Evolutionary conservation across 2,329 filamentous ascomycete genomes (phyloP).

Genomic region (Aspergillus floridensis): DNA sequence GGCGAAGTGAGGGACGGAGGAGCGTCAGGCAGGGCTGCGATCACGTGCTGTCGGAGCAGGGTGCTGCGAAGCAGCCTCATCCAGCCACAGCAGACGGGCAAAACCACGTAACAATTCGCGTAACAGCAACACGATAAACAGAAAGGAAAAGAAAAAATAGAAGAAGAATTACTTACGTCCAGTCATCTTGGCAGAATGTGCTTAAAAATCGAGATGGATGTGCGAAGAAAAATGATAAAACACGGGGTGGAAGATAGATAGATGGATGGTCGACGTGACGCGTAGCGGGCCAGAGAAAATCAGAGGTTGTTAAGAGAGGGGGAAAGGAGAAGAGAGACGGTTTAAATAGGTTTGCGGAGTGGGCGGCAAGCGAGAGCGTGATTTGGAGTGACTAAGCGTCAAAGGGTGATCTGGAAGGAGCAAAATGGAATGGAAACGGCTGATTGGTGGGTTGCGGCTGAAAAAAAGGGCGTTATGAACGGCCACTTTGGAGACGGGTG

Average conservation of each 20-base stretch:
- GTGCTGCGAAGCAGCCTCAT: slow-evolving; percentile 17
- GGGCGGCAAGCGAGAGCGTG: slow-evolving; percentile 22
- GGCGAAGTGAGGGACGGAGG: slow-evolving; percentile 12
- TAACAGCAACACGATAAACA: not conserved
- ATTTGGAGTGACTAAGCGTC: slow-evolving; percentile 29
- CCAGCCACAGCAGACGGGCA: slow-evolving; percentile 1
- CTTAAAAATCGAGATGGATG: slow-evolving; percentile 16
- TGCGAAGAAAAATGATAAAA: slow-evolving; percentile 18
- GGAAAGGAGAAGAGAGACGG: slow-evolving; percentile 15
- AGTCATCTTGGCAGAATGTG: slow-evolving; percentile 33
- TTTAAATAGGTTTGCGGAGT: slow-evolving; percentile 31
- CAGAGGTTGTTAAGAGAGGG: slow-evolving; percentile 15
- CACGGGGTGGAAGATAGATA: not conserved
- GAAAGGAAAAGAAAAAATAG: slow-evolving; percentile 6
- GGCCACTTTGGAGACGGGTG: slow-evolving; percentile 34
- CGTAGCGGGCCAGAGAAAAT: slow-evolving; percentile 14
- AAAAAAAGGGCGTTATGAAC: slow-evolving; percentile 41
- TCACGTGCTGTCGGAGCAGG: slow-evolving; percentile 27
- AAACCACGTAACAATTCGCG: not conserved
- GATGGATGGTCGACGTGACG: slow-evolving; percentile 16
- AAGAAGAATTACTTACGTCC: slow-evolving; percentile 37
- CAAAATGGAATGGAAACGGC: slow-evolving; percentile 22
- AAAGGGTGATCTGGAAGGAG: slow-evolving; percentile 22
- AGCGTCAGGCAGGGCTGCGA: not conserved
- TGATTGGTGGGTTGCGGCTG: slow-evolving; percentile 35